Conservation (phyloP, 345 rosid species). For the Moringa oleifera region DNA sequence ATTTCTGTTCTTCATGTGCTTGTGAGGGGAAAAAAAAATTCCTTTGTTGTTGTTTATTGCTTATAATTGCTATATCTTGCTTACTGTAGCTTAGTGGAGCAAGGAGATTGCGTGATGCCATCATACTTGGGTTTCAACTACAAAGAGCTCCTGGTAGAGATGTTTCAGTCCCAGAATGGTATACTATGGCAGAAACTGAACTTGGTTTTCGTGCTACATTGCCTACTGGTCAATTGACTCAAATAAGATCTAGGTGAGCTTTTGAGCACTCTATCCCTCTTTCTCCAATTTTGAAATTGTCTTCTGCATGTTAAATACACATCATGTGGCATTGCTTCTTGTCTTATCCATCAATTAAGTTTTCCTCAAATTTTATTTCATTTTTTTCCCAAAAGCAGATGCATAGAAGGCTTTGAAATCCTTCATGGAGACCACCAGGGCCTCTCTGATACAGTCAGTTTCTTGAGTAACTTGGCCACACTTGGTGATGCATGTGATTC, state of each 20-base stretch:
- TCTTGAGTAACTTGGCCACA: constrained; percentile 59
- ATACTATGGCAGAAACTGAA: constrained; percentile 69
- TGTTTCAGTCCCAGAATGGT: constrained; percentile 87
- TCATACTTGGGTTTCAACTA: constrained; percentile 85
- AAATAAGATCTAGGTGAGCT: constrained; percentile 21
- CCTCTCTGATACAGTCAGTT: constrained; percentile 59
- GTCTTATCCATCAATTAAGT: neutral
- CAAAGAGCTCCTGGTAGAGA: constrained; percentile 86
- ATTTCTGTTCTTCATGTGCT: too few relatives aligned
- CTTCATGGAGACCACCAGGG: constrained; percentile 78
- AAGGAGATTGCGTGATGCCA: constrained; percentile 88
- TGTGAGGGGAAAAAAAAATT: too few relatives aligned
- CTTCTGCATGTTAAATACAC: neutral
- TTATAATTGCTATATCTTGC: neutral
- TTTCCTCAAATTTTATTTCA: neutral
- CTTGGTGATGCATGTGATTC: constrained; percentile 40
- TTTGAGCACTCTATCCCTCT: constrained; percentile 28
- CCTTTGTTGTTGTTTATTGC: neutral
- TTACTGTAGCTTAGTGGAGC: constrained; percentile 72
- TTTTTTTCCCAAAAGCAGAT: constrained; percentile 24
- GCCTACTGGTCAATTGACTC: constrained; percentile 26
- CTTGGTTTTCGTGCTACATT: constrained; percentile 38
- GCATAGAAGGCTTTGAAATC: constrained; percentile 66
- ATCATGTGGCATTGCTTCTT: constrained; percentile 4
- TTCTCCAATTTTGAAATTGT: neutral